Percentiles rank a stretch among this genome's conserved stretches.
Conservation (phyloP, 306 rosid genomes). For the Casuarina cunninghamiana region DNA sequence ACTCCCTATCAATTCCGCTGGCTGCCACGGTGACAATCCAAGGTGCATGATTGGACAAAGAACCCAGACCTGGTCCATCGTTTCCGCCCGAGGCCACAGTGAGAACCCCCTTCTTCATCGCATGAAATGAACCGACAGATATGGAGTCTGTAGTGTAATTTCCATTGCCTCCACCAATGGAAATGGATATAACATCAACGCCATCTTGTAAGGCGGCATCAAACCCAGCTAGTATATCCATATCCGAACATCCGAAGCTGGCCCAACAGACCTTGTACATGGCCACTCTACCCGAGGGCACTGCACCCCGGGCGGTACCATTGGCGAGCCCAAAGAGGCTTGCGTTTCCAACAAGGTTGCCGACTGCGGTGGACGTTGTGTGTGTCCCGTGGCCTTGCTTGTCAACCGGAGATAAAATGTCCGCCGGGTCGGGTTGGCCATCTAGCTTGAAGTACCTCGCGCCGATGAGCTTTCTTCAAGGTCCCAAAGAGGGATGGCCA, state of each 20-base stretch:
- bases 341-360: constrained; percentile 53
- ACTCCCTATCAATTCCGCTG: constrained; percentile 74
- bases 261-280: constrained; percentile 87
- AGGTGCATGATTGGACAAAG: constrained; percentile 69
- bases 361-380: constrained; percentile 72
- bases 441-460: constrained; percentile 86
- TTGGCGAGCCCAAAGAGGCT: constrained; percentile 72
- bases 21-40: constrained; percentile 95
- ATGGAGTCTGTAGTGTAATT: constrained; percentile 47
- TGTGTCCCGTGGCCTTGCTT: constrained; percentile 85
- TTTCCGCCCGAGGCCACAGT: constrained; percentile 85
- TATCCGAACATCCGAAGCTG: constrained; percentile 64
- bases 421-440: constrained; percentile 43
- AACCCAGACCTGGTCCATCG: constrained; percentile 57
- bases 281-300: constrained; percentile 76
- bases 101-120: constrained; percentile 75
- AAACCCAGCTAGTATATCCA: constrained; percentile 82
- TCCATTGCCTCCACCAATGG: constrained; percentile 64
- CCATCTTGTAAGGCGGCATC: constrained; percentile 93
- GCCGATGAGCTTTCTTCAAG: constrained; percentile 77
- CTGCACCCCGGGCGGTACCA: constrained; percentile 78
- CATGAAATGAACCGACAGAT: constrained; percentile 76
- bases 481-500: constrained; percentile 12
- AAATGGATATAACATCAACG: constrained; percentile 81
- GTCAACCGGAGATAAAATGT: constrained; percentile 70